Evolutionary conservation across 495 filamentous ascomycete species (phyloP).

Genomic region (Trichocladium antarcticum): DNA sequence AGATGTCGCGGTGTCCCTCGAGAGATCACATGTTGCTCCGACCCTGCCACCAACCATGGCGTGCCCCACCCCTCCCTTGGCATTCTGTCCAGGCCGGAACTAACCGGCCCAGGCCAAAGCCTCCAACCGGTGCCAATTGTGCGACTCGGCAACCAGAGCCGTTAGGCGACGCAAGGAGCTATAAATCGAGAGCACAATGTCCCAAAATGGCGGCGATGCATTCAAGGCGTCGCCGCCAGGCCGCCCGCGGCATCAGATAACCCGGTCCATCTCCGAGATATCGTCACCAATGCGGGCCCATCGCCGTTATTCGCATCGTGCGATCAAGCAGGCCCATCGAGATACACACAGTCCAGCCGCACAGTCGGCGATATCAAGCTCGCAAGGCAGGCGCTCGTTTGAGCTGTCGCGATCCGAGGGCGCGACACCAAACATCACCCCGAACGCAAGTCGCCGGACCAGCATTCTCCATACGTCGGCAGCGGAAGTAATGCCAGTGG

Average conservation of each 20-base stretch:
- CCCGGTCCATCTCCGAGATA: slow-evolving; percentile 41
- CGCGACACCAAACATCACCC: slow-evolving; percentile 33
- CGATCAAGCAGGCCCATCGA: slow-evolving; percentile 20
- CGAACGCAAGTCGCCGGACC: slow-evolving; percentile 32
- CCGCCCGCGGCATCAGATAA: slow-evolving; percentile 38
- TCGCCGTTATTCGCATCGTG: slow-evolving; percentile 32
- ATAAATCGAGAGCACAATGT: slow-evolving; percentile 17
- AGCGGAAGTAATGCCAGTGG: slow-evolving; percentile 18
- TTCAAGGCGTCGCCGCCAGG: slow-evolving; percentile 27
- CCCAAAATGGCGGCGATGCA: slow-evolving; percentile 28
- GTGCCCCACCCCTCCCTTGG: slow-evolving; percentile 10
- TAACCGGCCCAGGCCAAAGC: slow-evolving; percentile 1
- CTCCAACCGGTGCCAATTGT: slow-evolving; percentile 6
- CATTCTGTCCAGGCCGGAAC: no score
- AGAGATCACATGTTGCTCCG: slow-evolving; percentile 1
- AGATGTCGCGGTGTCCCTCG: no score
- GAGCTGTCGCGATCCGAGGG: slow-evolving; percentile 33
- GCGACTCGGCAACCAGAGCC: slow-evolving; percentile 3
- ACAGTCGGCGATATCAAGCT: slow-evolving; percentile 20
- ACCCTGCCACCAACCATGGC: background rate
- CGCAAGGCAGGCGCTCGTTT: slow-evolving; percentile 25
- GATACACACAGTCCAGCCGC: slow-evolving; percentile 28
- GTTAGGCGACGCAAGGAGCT: background rate
- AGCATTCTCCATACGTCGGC: slow-evolving; percentile 28
- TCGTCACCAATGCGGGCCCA: slow-evolving; percentile 38